Percentiles rank a stretch among this genome's conserved stretches.
phyloP scores from a whole-genome alignment of 768 basidiomycete genomes.

The Russula lepida region DNA sequence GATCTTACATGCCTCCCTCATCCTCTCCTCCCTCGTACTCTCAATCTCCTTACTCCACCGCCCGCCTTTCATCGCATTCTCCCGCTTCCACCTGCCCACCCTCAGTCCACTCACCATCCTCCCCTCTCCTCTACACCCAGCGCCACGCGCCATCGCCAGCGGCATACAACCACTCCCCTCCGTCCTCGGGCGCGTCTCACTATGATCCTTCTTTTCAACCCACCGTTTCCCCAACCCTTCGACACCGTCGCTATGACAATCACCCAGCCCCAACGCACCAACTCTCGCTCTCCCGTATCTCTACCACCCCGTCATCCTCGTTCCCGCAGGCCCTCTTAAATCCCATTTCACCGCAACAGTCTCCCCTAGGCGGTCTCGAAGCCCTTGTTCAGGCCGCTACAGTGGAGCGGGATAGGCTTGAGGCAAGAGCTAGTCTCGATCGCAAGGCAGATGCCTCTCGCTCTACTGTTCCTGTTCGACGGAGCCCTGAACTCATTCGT shows the following conservation, averaged over 20 bases:
- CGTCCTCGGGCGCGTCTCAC: background rate
- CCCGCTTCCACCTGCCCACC: conserved; percentile 9
- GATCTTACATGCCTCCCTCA: conserved; percentile 1
- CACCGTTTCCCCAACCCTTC: conserved; percentile 8
- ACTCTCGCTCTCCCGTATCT: conserved; percentile 12
- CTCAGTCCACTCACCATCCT: conserved; percentile 9
- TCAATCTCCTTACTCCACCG: conserved; percentile 8
- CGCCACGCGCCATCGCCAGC: background rate
- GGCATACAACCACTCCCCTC: conserved; percentile 5
- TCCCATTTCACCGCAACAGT: conserved; percentile 22
- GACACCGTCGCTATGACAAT: conserved; percentile 1
- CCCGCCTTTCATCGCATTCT: conserved; percentile 11
- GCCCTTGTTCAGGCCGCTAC: conserved; percentile 66
- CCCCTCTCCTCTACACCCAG: conserved; percentile 12
- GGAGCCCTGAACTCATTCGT: conserved; percentile 8
- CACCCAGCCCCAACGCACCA: conserved; percentile 10
- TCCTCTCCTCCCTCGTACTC: conserved; percentile 12
- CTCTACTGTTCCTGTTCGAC: background rate
- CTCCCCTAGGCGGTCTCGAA: conserved; percentile 39
- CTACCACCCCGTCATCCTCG: conserved; percentile 11
- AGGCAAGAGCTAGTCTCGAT: conserved; percentile 21
- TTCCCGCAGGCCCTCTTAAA: conserved; percentile 21
- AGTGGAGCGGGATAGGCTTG: conserved; percentile 51
- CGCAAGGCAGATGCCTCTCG: conserved; percentile 2
- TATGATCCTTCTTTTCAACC: conserved; percentile 5